Evolutionary conservation across 2,329 filamentous ascomycete genomes (phyloP).

Genomic region (Sclerotinia spermophila): DNA sequence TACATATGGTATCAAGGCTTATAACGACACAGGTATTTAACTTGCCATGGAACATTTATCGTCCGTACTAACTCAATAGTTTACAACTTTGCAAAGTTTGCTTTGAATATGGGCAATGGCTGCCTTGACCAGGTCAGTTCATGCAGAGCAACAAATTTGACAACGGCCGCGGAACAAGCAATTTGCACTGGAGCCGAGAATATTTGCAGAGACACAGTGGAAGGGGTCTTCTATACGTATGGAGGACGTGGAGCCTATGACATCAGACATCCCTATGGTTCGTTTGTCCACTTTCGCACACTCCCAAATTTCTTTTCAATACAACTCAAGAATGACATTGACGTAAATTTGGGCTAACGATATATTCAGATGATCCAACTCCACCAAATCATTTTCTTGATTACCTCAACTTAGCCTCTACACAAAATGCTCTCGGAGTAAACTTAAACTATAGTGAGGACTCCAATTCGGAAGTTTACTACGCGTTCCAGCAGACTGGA

Average conservation of each 20-base stretch:
- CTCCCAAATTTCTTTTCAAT: background rate
- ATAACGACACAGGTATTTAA: slow-evolving; percentile 28
- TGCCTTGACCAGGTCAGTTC: slow-evolving; percentile 43
- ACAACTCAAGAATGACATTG: background rate
- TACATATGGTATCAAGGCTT: slow-evolving; percentile 40
- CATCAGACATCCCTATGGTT: slow-evolving; percentile 46
- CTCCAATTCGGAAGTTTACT: slow-evolving; percentile 41
- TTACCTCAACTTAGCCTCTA: slow-evolving; percentile 21
- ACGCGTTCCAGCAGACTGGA: slow-evolving; percentile 46
- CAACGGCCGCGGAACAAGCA: slow-evolving; percentile 37
- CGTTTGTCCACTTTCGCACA: background rate
- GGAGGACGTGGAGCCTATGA: slow-evolving; percentile 47
- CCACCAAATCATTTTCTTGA: slow-evolving; percentile 49
- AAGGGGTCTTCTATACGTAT: slow-evolving; percentile 38
- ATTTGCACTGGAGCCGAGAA: slow-evolving; percentile 50
- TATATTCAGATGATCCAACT: slow-evolving; percentile 44
- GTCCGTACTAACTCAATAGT: slow-evolving; percentile 33
- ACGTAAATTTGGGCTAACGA: background rate
- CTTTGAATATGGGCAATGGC: slow-evolving; percentile 41
- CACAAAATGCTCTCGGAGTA: slow-evolving; percentile 19
- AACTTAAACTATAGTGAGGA: slow-evolving; percentile 14
- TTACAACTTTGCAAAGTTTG: slow-evolving; percentile 53
- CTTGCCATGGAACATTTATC: background rate
- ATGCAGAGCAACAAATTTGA: slow-evolving; percentile 46
- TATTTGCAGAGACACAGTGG: slow-evolving; percentile 55